These are phyloP conservation scores for Microbotryomycetes sp. DNA, from an alignment of 1,284 basidiomycete genomes.

Conservation along the genomic window DNA sequence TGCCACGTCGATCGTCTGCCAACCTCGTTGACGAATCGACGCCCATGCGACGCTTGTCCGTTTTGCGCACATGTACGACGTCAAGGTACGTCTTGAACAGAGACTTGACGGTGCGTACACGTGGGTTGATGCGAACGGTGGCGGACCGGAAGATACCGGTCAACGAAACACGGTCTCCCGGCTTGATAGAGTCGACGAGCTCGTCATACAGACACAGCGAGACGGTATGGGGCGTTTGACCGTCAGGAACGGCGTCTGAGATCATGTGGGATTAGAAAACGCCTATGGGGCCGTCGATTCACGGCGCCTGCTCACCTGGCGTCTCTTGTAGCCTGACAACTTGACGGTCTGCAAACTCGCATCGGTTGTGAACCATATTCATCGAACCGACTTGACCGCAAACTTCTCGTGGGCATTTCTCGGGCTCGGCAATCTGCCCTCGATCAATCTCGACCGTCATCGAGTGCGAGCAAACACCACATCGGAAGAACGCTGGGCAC, in stretches of 20 bases:
- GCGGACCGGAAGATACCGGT: slow-evolving; percentile 93
- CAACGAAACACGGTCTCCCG: slow-evolving; percentile 83
- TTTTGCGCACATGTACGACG: slow-evolving; percentile 83
- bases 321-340: slow-evolving; percentile 94
- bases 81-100: slow-evolving; percentile 97
- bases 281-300: too few relatives aligned
- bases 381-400: slow-evolving; percentile 82
- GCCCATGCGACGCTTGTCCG: slow-evolving; percentile 59
- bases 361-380: slow-evolving; percentile 93
- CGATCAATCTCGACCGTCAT: slow-evolving; percentile 92
- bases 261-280: neutral
- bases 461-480: slow-evolving; percentile 90
- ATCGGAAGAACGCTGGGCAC: slow-evolving; percentile 83
- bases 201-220: slow-evolving; percentile 95
- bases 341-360: slow-evolving; percentile 90
- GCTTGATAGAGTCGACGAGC: slow-evolving; percentile 88
- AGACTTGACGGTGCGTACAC: slow-evolving; percentile 84
- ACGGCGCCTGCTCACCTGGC: slow-evolving; percentile 53
- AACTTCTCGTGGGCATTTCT: slow-evolving; percentile 82
- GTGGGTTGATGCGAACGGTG: slow-evolving; percentile 85
- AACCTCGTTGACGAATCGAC: slow-evolving; percentile 73
- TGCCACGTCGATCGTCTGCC: slow-evolving; percentile 40
- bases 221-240: slow-evolving; percentile 95
- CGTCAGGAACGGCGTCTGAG: slow-evolving; percentile 88
- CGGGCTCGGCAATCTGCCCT: slow-evolving; percentile 89